A percentile compares a stretch with the other conserved stretches of the same genome.
Evolutionary conservation across 2,329 filamentous ascomycete species (phyloP).

Genomic region (Fusarium palustre): DNA sequence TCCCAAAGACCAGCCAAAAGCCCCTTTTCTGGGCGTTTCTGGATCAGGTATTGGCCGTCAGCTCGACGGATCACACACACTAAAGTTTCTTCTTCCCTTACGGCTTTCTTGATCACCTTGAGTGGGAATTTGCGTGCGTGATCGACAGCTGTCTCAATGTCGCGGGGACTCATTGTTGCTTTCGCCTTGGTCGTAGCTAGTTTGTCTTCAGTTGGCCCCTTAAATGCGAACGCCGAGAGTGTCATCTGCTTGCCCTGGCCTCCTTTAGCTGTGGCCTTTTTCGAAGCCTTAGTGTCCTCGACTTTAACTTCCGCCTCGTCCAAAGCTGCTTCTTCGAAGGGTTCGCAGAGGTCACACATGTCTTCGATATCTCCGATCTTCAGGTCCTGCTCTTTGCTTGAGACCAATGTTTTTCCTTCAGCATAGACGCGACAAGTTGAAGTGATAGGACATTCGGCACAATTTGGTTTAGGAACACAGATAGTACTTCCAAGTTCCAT

Average conservation of each 20-base stretch:
- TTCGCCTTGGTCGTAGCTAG: conserved; percentile 20
- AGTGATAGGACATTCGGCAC: conserved; percentile 62
- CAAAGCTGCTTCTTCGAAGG: conserved; percentile 55
- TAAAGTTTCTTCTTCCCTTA: conserved; percentile 63
- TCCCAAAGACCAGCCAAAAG: conserved; percentile 68
- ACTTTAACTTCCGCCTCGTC: conserved; percentile 34
- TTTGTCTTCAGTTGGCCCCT: conserved; percentile 27
- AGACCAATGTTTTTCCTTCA: conserved; percentile 57
- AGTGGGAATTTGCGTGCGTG: conserved; percentile 65
- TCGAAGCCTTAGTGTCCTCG: conserved; percentile 20
- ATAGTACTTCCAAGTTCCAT: conserved; percentile 75
- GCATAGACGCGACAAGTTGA: conserved; percentile 63
- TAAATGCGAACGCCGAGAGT: conserved; percentile 54
- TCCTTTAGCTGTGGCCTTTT: conserved; percentile 25
- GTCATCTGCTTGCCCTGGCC: conserved; percentile 45
- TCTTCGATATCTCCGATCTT: conserved; percentile 62
- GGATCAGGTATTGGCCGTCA: conserved; percentile 61
- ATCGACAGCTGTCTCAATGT: conserved; percentile 53
- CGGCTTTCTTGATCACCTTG: conserved; percentile 63
- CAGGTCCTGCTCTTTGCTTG: conserved; percentile 12
- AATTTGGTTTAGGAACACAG: conserved; percentile 70
- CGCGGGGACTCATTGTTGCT: conserved; percentile 24
- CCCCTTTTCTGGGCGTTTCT: conserved; percentile 64
- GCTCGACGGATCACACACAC: conserved; percentile 63
- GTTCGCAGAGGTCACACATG: conserved; percentile 60